phyloP scores from a whole-genome alignment of 345 rosid species.

The Eucalyptus decipiens region DNA sequence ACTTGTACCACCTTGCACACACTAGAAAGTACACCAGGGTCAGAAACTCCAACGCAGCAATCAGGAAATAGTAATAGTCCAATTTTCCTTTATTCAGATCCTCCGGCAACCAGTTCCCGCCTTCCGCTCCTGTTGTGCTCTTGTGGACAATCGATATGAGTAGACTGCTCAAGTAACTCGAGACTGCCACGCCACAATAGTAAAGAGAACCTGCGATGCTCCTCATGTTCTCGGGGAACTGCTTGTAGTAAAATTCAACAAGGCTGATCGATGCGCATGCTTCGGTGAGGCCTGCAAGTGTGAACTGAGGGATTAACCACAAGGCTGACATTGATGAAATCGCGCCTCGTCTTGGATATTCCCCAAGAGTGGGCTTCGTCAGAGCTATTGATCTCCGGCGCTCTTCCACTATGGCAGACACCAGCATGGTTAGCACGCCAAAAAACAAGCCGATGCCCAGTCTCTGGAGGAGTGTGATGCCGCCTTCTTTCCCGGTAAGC shows the following conservation, averaged over 20 bases:
- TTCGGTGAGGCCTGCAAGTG: slow-evolving; percentile 25
- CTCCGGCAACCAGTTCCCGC: slow-evolving; percentile 30
- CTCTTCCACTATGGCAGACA: slow-evolving; percentile 23
- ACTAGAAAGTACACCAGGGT: slow-evolving; percentile 15
- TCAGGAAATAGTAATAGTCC: slow-evolving; percentile 22
- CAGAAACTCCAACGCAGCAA: slow-evolving; percentile 12
- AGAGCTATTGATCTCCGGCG: slow-evolving; percentile 22
- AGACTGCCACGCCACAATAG: slow-evolving; percentile 28
- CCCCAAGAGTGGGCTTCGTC: slow-evolving; percentile 22
- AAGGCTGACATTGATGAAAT: slow-evolving; percentile 35
- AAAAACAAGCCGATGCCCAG: slow-evolving; percentile 21
- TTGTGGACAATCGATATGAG: slow-evolving; percentile 20
- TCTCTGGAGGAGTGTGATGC: slow-evolving; percentile 38
- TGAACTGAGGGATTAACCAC: slow-evolving; percentile 31
- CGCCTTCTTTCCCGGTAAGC: slow-evolving; percentile 26
- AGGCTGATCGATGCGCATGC: slow-evolving; percentile 18
- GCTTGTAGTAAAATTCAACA: slow-evolving; percentile 37
- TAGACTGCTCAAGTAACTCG: slow-evolving; percentile 25
- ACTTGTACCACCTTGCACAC: slow-evolving; percentile 26
- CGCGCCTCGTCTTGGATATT: slow-evolving; percentile 18
- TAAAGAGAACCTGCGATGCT: slow-evolving; percentile 33
- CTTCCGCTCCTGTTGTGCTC: slow-evolving; percentile 4
- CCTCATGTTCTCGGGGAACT: slow-evolving; percentile 53
- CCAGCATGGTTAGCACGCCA: slow-evolving; percentile 11
- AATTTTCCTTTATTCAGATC: slow-evolving; percentile 40